phyloP scores from a whole-genome alignment of 192 early-diverging fungal species.

The Coemansia sp. region DNA sequence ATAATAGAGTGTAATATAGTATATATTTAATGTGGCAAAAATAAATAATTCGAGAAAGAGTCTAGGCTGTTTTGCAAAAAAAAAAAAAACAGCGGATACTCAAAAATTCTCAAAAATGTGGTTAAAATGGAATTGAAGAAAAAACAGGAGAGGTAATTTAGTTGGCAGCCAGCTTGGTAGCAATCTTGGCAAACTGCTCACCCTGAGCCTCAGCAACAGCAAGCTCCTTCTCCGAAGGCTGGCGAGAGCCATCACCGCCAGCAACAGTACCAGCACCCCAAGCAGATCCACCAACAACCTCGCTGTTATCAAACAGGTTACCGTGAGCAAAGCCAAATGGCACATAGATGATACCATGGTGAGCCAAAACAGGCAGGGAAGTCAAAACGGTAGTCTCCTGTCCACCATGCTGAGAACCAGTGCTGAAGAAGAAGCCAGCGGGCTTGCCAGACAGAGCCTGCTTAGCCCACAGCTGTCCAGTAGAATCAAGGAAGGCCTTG shows the following conservation, averaged over 20 bases:
- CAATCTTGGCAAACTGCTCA: slow-evolving; percentile 55
- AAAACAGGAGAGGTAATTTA: no score
- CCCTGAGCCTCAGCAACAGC: slow-evolving; percentile 60
- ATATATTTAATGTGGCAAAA: no score
- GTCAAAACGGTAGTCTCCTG: slow-evolving; percentile 71
- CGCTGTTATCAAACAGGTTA: slow-evolving; percentile 55
- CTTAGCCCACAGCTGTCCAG: slow-evolving; percentile 54
- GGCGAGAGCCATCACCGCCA: slow-evolving; percentile 62
- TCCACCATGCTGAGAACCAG: slow-evolving; percentile 72
- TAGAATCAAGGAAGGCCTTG: slow-evolving; percentile 67
- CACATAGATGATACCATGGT: slow-evolving; percentile 78
- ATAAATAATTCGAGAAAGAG: neutral
- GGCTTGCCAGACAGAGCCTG: slow-evolving; percentile 67
- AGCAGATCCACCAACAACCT: slow-evolving; percentile 64
- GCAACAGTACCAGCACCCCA: slow-evolving; percentile 69
- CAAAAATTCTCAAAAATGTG: no score
- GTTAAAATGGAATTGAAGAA: no score
- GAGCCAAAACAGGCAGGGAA: slow-evolving; percentile 63
- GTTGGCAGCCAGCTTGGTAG: slow-evolving; percentile 41
- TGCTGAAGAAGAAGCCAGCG: slow-evolving; percentile 71
- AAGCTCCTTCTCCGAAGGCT: slow-evolving; percentile 62
- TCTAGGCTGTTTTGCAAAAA: no score
- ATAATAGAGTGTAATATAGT: no score
- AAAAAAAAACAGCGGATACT: no score
- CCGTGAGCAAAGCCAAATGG: slow-evolving; percentile 61